phyloP scores from a whole-genome alignment of 2,329 filamentous ascomycete species.

The Neurospora crassa region DNA sequence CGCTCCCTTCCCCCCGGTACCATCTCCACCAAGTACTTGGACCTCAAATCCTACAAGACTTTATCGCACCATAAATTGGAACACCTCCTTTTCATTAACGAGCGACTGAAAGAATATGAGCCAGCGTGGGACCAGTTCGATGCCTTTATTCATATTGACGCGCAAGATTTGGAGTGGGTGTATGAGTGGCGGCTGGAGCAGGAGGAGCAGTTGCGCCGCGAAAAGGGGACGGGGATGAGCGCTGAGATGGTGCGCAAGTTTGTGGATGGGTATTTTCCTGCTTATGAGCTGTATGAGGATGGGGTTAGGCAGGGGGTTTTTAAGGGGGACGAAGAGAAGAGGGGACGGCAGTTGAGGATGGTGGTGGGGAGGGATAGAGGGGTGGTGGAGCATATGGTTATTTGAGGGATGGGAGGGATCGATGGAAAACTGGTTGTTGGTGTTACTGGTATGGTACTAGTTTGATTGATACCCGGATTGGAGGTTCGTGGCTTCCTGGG shows the following conservation, averaged over 20 bases:
- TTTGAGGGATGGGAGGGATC: slow-evolving; percentile 26
- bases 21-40: slow-evolving; percentile 41
- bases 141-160: slow-evolving; percentile 53
- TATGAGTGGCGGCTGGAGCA: slow-evolving; percentile 80
- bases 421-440: neutral
- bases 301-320: slow-evolving; percentile 50
- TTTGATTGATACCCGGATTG: neutral
- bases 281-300: slow-evolving; percentile 60
- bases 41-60: slow-evolving; percentile 29
- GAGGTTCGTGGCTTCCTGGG: neutral
- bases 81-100: slow-evolving; percentile 43
- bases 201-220: slow-evolving; percentile 58
- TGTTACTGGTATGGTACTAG: neutral
- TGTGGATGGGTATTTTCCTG: slow-evolving; percentile 59
- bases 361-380: slow-evolving; percentile 51
- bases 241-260: slow-evolving; percentile 71
- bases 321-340: slow-evolving; percentile 21
- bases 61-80: slow-evolving; percentile 38
- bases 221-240: slow-evolving; percentile 69
- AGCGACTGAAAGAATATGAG: slow-evolving; percentile 24
- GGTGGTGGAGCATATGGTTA: slow-evolving; percentile 45
- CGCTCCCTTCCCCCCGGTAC: slow-evolving; percentile 46
- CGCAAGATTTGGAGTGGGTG: slow-evolving; percentile 63
- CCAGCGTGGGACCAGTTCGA: slow-evolving; percentile 39
- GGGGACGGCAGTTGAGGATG: slow-evolving; percentile 47